A percentile compares a stretch with the other conserved stretches of the same genome.
phyloP scores from a whole-genome alignment of 441 rosid genomes.

The Gossypium davidsonii region DNA sequence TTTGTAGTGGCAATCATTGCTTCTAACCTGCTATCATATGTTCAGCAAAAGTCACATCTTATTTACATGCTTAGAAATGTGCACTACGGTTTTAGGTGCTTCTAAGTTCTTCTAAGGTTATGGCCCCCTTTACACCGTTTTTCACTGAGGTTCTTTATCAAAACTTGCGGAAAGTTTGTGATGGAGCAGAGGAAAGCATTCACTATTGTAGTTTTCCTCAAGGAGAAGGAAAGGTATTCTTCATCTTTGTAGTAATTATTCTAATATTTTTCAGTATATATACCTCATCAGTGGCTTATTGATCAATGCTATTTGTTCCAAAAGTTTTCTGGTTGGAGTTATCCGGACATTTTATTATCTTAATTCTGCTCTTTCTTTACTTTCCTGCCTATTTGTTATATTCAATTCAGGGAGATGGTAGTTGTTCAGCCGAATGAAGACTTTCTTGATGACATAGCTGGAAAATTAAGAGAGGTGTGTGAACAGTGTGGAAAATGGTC shows the following conservation, averaged over 20 bases:
- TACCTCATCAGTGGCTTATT: not conserved
- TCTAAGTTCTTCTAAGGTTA: slow-evolving; percentile 87
- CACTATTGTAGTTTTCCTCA: slow-evolving; percentile 79
- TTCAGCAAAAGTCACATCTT: not conserved
- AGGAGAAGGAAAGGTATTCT: slow-evolving; percentile 71
- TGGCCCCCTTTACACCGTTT: slow-evolving; percentile 97
- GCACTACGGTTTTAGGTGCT: slow-evolving; percentile 57
- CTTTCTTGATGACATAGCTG: slow-evolving; percentile 87
- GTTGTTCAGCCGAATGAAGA: slow-evolving; percentile 87
- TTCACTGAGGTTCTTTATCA: slow-evolving; percentile 91
- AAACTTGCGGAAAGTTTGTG: slow-evolving; percentile 71
- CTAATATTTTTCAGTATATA: not conserved
- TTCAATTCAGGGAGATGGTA: slow-evolving; percentile 69
- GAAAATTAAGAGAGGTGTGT: slow-evolving; percentile 81
- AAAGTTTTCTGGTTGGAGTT: not conserved
- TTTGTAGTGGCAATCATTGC: not conserved
- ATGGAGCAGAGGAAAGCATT: slow-evolving; percentile 76
- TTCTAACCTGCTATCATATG: slow-evolving; percentile 1
- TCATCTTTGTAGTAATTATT: not conserved
- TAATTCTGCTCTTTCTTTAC: not conserved
- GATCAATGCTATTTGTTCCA: not conserved
- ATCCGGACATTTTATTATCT: slow-evolving; percentile 3
- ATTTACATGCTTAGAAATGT: not conserved
- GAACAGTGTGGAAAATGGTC: not conserved
- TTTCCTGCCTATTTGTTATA: not conserved